Percentiles rank a stretch among this genome's conserved stretches.
Evolutionary conservation across 306 rosid genomes (phyloP).

Genomic region (Hippophae gyantsensis): DNA sequence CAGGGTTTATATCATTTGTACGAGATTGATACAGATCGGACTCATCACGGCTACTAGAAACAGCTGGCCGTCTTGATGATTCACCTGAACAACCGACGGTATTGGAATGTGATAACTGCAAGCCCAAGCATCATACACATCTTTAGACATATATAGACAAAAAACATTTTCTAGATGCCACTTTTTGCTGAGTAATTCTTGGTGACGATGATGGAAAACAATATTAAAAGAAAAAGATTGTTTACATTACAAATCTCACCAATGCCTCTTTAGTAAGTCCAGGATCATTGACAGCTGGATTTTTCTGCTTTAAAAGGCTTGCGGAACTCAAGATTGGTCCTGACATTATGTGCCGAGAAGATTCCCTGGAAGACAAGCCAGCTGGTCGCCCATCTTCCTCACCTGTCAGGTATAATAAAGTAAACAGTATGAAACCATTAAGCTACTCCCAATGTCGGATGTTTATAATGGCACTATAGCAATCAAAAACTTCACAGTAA

Average conservation of each 20-base stretch:
- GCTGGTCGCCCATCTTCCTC: slow-evolving; percentile 66
- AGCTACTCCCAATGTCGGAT: not conserved
- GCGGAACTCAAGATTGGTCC: slow-evolving; percentile 54
- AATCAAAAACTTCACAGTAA: no score
- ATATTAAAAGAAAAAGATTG: not conserved
- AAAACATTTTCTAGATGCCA: no score
- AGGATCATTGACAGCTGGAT: slow-evolving; percentile 29
- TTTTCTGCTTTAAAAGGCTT: slow-evolving; percentile 37
- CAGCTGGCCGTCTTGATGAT: slow-evolving; percentile 73
- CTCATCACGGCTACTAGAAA: slow-evolving; percentile 72
- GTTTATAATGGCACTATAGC: no score
- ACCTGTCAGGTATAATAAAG: slow-evolving; percentile 31
- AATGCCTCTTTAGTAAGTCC: slow-evolving; percentile 29
- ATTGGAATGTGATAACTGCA: slow-evolving; percentile 55
- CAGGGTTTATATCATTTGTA: slow-evolving; percentile 57
- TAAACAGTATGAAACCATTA: not conserved
- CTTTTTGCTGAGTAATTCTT: no score
- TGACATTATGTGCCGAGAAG: slow-evolving; percentile 61
- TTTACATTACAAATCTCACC: slow-evolving; percentile 21
- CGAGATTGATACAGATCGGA: slow-evolving; percentile 52
- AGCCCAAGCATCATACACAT: slow-evolving; percentile 7
- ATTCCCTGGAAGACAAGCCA: slow-evolving; percentile 60
- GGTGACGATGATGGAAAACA: no score
- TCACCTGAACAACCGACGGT: slow-evolving; percentile 67
- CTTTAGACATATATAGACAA: not conserved